Percentiles rank a stretch among this genome's conserved stretches.
These are phyloP conservation scores for Wickerhamomyces bisporus DNA, from an alignment of 805 yeast genomes.

Conservation along the genomic window DNA sequence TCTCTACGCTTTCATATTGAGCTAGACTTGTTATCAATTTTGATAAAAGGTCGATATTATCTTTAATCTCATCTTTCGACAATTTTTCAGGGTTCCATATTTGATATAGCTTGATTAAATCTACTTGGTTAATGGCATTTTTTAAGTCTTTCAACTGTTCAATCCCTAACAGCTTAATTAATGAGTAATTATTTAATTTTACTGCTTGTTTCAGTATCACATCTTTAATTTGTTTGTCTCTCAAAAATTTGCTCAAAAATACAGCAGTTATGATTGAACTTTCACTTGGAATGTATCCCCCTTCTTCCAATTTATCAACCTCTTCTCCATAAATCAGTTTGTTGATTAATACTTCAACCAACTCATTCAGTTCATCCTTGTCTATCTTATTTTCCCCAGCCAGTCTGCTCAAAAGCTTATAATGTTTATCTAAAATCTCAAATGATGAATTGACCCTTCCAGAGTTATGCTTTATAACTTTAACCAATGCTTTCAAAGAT, in stretches of 20 bases:
- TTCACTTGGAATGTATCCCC: conserved; percentile 23
- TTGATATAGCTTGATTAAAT: conserved; percentile 6
- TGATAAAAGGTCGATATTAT: background rate
- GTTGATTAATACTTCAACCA: conserved; percentile 26
- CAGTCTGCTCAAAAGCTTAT: background rate
- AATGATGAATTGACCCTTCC: conserved; percentile 48
- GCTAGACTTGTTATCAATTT: background rate
- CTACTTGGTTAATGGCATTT: no score
- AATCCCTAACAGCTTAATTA: conserved; percentile 12
- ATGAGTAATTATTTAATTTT: conserved; percentile 3
- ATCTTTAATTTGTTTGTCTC: conserved; percentile 10
- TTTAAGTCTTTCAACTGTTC: conserved; percentile 6
- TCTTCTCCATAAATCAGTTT: conserved; percentile 36
- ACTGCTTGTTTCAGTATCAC: conserved; percentile 12
- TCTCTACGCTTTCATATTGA: background rate
- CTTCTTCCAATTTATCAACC: conserved; percentile 26
- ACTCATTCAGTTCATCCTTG: conserved; percentile 12
- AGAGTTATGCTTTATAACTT: conserved; percentile 40
- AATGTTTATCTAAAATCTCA: conserved; percentile 37
- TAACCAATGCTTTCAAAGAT: conserved; percentile 17
- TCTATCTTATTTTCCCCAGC: background rate
- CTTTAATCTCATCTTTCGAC: background rate
- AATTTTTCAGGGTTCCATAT: conserved; percentile 1
- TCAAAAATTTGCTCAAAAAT: conserved; percentile 20
- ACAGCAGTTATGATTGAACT: conserved; percentile 20